Evolutionary conservation across 495 filamentous ascomycete genomes (phyloP), one percentile per base, ranked within the genome.

Genomic region (Hypoxylon intermedium): DNA sequence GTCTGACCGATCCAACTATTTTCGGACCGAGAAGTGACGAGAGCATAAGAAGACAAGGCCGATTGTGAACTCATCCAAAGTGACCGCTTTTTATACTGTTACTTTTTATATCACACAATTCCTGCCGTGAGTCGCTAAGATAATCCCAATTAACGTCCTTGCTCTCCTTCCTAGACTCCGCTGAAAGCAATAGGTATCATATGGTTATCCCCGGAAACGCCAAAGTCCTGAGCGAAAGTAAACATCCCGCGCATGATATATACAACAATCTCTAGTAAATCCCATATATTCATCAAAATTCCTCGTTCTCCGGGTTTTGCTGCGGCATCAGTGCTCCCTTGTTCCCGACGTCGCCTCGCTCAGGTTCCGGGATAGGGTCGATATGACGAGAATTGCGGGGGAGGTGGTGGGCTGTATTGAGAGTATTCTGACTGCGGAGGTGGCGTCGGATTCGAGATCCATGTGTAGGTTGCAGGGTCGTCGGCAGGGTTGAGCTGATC

Each of bases 391-490:
- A 64, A 71, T 38, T 69, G 68, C 7, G 53, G 23, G 3, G 68
- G 66, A 1, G 65, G 62, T 26, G 65, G 66, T 7, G 68, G 65
- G 16, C 58, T 67, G 46, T 64, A 71, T 31, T 67, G 65, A 1
- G 65, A 65, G 23, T 71, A 71, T 16, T 63, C 62, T 19, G 65
- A 62, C 31, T 68, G 68, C 2, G 64, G 68, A 21, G 65, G 68
- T 19, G 68, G 68, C 31, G 68, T 67, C 12, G 55, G 58, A 19
- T 71, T 68, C 15, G 68, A 68, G 23, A 71, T 65, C 45, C 65
- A 67, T 1, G 68, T 69, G 24, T 69, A 62, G 19, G 58, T 60
- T n/a, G 62, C 55, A 9, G 61, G 60, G 31, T 71, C 60, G 3
- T 69, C 66, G 30, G 55, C 68, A 19, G 65, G 62, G 33, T 64